phyloP scores from a whole-genome alignment of 768 basidiomycete species.

The Phaffia australis region DNA sequence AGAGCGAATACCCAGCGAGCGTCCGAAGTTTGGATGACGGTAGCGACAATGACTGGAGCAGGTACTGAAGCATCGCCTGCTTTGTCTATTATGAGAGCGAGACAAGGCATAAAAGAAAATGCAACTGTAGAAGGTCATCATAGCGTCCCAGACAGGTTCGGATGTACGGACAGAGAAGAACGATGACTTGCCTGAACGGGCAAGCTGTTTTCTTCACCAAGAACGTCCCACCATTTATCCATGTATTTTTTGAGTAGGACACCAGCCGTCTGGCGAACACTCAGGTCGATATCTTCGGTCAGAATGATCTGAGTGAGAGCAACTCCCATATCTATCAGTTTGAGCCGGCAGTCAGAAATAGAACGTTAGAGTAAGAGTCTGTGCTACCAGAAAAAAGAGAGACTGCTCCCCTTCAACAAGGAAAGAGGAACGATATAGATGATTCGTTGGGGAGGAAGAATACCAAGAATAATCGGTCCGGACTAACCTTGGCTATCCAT shows the following conservation, averaged over 20 bases:
- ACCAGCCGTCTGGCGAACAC: conserved; percentile 16
- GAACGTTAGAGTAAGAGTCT: not conserved
- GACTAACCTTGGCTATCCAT: not conserved
- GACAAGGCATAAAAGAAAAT: conserved; percentile 24
- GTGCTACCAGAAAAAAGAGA: not conserved
- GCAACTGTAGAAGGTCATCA: not conserved
- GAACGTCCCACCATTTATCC: conserved; percentile 23
- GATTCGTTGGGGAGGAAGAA: too few relatives aligned
- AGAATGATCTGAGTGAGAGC: conserved; percentile 20
- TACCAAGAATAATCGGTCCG: too few relatives aligned
- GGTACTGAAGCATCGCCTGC: conserved; percentile 57
- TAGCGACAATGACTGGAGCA: conserved; percentile 79
- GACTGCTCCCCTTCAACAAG: not conserved
- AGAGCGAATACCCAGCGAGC: conserved; percentile 70
- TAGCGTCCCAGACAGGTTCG: not conserved
- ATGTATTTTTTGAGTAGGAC: conserved; percentile 25
- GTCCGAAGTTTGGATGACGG: conserved; percentile 74
- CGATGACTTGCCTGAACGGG: conserved; percentile 9
- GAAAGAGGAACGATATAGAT: too few relatives aligned
- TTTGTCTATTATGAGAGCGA: conserved; percentile 55
- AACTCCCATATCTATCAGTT: conserved; percentile 10
- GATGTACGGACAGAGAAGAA: conserved; percentile 15
- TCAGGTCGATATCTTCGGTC: not conserved
- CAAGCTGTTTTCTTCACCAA: conserved; percentile 13
- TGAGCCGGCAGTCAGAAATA: not conserved